phyloP scores from a whole-genome alignment of 192 early-diverging fungal genomes.

The Dissophora ornata region DNA sequence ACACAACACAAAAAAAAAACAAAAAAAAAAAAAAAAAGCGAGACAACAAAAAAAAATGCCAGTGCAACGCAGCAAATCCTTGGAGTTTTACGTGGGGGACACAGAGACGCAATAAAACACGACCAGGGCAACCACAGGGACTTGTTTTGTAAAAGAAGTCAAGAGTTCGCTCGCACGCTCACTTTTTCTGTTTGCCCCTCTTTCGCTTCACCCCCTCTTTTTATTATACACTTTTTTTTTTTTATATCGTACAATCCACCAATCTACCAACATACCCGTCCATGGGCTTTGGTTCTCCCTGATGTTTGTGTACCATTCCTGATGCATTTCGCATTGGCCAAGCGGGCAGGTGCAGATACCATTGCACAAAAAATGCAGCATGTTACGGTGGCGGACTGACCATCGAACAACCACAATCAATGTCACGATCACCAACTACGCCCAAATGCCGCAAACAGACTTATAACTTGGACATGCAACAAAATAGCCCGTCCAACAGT shows the following conservation, averaged over 20 bases:
- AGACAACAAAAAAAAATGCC: too few species aligned
- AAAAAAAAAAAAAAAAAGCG: too few species aligned
- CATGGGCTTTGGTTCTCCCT: not conserved
- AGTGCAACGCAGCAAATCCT: too few species aligned
- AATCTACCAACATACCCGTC: not conserved
- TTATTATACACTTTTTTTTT: not conserved
- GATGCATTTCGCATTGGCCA: constrained; percentile 42
- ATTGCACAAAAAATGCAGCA: constrained; percentile 23
- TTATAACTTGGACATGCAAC: not conserved
- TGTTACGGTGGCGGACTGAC: constrained; percentile 10
- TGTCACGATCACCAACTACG: constrained; percentile 6
- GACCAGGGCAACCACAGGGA: not conserved
- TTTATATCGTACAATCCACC: not conserved
- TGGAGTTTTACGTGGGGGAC: too few species aligned
- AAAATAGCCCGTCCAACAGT: not conserved
- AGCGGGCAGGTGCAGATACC: constrained; percentile 17
- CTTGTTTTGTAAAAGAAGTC: not conserved
- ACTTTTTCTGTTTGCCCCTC: constrained; percentile 2
- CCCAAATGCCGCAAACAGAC: constrained; percentile 1
- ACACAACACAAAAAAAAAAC: too few species aligned
- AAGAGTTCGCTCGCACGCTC: too few species aligned
- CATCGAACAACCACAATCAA: not conserved
- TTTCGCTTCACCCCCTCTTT: constrained; percentile 1
- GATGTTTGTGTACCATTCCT: constrained; percentile 43
- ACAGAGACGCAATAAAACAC: not conserved